phyloP scores from a whole-genome alignment of 257 asterid genomes.

The Gardenia jasminoides region DNA sequence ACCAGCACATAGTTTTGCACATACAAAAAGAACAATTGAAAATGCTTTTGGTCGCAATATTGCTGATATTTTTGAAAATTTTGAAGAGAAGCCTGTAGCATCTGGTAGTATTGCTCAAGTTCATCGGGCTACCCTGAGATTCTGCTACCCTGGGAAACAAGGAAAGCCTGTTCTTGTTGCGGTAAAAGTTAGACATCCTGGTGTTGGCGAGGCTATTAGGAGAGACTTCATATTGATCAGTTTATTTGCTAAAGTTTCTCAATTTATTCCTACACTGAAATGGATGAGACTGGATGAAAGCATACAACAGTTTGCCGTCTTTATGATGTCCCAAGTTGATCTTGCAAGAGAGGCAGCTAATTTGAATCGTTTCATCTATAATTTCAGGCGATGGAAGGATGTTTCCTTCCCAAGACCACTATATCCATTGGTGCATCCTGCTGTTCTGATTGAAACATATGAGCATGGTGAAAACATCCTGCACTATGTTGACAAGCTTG shows the following conservation, averaged over 20 bases:
- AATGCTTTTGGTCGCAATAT: conserved; percentile 76
- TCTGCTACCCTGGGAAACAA: conserved; percentile 54
- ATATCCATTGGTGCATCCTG: conserved; percentile 92
- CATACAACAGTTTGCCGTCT: conserved; percentile 76
- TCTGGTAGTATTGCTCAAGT: conserved; percentile 91
- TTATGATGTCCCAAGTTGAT: conserved; percentile 95
- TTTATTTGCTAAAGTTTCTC: conserved; percentile 61
- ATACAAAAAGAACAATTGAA: conserved; percentile 66
- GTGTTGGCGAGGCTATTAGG: conserved; percentile 77
- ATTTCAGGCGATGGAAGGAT: conserved; percentile 75
- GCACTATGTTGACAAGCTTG: conserved; percentile 62
- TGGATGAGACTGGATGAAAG: conserved; percentile 93
- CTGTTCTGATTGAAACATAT: conserved; percentile 83
- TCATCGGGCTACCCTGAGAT: conserved; percentile 73
- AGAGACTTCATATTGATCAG: conserved; percentile 70
- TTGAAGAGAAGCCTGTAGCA: conserved; percentile 83
- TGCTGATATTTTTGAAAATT: conserved; percentile 64
- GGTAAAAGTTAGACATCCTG: conserved; percentile 92
- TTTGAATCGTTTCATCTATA: conserved; percentile 76
- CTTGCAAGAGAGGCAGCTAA: conserved; percentile 94
- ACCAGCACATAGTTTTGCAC: conserved; percentile 73
- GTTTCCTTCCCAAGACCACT: conserved; percentile 89
- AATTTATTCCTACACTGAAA: conserved; percentile 59
- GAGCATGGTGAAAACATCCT: conserved; percentile 77
- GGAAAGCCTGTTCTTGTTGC: conserved; percentile 75